phyloP scores from a whole-genome alignment of 805 yeast species.

The Komagataella pastoris region DNA sequence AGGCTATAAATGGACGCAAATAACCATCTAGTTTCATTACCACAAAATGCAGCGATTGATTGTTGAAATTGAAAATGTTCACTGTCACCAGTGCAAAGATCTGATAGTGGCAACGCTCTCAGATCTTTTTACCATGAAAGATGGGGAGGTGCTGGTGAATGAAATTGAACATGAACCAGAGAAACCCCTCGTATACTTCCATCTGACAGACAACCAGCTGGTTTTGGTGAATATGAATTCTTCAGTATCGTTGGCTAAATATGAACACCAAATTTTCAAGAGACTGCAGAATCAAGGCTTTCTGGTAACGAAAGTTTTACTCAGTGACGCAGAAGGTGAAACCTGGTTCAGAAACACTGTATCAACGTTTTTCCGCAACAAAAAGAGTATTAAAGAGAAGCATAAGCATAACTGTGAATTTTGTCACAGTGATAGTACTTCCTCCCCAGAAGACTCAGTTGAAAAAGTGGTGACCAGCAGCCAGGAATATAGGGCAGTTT shows the following conservation, averaged over 20 bases:
- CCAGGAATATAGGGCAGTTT: conserved; percentile 31
- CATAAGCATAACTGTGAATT: neutral
- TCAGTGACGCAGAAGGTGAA: neutral
- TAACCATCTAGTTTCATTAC: neutral
- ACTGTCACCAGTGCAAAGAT: conserved; percentile 38
- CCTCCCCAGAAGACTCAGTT: conserved; percentile 5
- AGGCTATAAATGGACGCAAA: neutral
- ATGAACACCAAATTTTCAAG: neutral
- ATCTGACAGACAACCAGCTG: neutral
- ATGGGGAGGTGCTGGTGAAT: conserved; percentile 4
- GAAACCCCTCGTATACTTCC: neutral
- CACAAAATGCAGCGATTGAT: conserved; percentile 11
- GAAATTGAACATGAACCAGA: neutral
- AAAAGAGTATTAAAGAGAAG: neutral
- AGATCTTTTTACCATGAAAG: conserved; percentile 5
- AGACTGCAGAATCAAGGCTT: neutral
- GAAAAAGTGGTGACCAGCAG: conserved; percentile 13
- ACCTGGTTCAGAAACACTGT: neutral
- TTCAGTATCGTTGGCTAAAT: neutral
- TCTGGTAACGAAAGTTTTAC: neutral
- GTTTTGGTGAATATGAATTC: neutral
- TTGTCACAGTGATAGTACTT: conserved; percentile 1
- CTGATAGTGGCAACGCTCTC: conserved; percentile 19
- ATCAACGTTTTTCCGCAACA: neutral
- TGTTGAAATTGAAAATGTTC: conserved; percentile 29